phyloP scores from a whole-genome alignment of 148 eudicot species.

The Chenopodium quinoa region DNA sequence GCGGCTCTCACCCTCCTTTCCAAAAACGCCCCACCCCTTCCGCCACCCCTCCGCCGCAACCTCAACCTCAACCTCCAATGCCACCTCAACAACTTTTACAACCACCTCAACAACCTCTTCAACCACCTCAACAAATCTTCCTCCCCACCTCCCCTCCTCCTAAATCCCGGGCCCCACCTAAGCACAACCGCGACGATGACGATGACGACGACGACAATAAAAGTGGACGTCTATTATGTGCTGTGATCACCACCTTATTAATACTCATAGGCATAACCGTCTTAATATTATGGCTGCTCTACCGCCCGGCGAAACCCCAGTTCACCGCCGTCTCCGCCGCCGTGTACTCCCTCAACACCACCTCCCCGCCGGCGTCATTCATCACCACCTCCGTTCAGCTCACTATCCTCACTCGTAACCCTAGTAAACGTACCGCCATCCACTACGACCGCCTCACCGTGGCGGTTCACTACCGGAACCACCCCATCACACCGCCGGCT shows the following conservation, averaged over 20 bases:
- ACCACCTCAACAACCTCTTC: slow-evolving; percentile 2
- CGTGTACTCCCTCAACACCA: slow-evolving; percentile 50
- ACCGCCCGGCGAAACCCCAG: slow-evolving; percentile 64
- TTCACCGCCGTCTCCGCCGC: slow-evolving; percentile 49
- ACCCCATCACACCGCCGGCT: slow-evolving; percentile 54
- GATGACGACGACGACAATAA: slow-evolving; percentile 3
- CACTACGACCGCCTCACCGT: slow-evolving; percentile 60
- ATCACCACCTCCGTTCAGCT: slow-evolving; percentile 62
- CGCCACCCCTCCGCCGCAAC: slow-evolving; percentile 11
- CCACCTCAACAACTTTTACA: slow-evolving; percentile 14
- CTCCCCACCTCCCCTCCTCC: slow-evolving; percentile 19
- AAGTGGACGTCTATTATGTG: slow-evolving; percentile 14
- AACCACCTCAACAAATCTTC: not conserved
- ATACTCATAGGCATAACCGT: slow-evolving; percentile 45
- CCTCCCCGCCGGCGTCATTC: slow-evolving; percentile 34
- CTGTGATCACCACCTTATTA: slow-evolving; percentile 30
- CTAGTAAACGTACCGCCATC: slow-evolving; percentile 53
- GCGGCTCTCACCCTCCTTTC: not conserved
- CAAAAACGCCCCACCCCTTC: not conserved
- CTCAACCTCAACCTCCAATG: not conserved
- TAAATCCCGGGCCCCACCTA: slow-evolving; percentile 5
- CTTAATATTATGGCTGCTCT: slow-evolving; percentile 61
- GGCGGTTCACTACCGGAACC: slow-evolving; percentile 51
- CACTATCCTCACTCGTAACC: slow-evolving; percentile 57
- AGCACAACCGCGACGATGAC: slow-evolving; percentile 2